phyloP scores from a whole-genome alignment of 768 basidiomycete genomes.

The Mrakia blollopis region DNA sequence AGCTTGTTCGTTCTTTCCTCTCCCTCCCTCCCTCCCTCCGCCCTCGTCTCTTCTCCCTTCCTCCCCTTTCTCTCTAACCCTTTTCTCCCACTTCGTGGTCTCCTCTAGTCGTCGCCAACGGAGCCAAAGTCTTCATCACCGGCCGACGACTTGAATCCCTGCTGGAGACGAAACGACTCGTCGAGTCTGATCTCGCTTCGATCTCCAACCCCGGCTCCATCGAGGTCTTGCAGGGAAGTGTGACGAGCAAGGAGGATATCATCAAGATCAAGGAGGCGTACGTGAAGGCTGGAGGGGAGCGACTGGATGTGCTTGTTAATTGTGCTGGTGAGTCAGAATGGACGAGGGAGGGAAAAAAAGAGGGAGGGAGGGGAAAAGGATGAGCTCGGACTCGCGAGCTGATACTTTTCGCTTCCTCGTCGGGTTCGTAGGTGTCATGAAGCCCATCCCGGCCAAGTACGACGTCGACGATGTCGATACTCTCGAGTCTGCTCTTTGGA shows the following conservation, averaged over 20 bases:
- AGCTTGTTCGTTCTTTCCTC: not conserved
- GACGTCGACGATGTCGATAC: not conserved
- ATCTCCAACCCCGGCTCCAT: not conserved
- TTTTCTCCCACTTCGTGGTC: not conserved
- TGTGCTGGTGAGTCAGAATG: constrained; percentile 2
- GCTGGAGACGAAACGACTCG: constrained; percentile 14
- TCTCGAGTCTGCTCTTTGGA: constrained; percentile 13
- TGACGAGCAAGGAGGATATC: constrained; percentile 24
- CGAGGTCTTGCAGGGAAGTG: constrained; percentile 20
- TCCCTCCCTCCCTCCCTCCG: not conserved
- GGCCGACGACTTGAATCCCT: constrained; percentile 17
- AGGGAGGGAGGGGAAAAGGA: not conserved
- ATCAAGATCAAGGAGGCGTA: constrained; percentile 3
- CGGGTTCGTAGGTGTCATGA: not conserved
- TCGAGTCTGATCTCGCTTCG: not conserved
- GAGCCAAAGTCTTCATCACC: constrained; percentile 31
- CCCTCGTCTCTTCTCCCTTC: not conserved
- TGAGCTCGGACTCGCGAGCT: not conserved
- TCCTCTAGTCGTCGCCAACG: constrained; percentile 26
- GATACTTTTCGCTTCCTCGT: not conserved
- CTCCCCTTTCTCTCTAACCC: not conserved
- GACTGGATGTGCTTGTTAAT: constrained; percentile 29
- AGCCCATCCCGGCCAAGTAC: not conserved
- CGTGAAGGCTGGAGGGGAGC: not conserved
- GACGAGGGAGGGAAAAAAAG: not conserved